Evolutionary conservation across 768 basidiomycete genomes (phyloP).

Genomic region (Suillus decipiens): DNA sequence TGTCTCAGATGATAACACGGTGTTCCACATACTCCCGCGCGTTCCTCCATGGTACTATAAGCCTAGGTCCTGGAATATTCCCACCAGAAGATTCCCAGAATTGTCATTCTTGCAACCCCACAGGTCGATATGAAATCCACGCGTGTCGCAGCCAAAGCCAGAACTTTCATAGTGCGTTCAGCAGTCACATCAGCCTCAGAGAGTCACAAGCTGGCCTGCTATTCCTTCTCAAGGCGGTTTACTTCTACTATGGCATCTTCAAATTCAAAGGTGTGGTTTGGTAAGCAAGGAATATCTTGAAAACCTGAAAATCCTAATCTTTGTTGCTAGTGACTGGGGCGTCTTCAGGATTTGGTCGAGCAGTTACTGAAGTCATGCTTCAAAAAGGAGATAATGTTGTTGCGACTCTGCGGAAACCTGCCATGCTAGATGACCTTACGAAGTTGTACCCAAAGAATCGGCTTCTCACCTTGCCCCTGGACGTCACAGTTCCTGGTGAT

Average conservation of each 20-base stretch:
- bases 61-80: background rate
- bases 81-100: background rate
- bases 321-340: slow-evolving; percentile 40
- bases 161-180: background rate
- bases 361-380: slow-evolving; percentile 36
- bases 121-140: background rate
- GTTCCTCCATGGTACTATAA: background rate
- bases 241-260: background rate
- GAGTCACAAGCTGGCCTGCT: background rate
- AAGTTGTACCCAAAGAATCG: slow-evolving; percentile 28
- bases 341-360: slow-evolving; percentile 40
- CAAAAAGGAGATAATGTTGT: slow-evolving; percentile 41
- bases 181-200: background rate
- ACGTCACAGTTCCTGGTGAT: slow-evolving; percentile 37
- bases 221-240: background rate
- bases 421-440: slow-evolving; percentile 31
- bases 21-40: background rate
- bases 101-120: background rate
- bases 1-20: background rate
- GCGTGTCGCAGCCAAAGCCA: background rate
- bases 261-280: slow-evolving; percentile 24
- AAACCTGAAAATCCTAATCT: too few species aligned
- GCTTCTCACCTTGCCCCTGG: slow-evolving; percentile 41
- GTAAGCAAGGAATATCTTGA: slow-evolving; percentile 13
- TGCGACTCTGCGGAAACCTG: slow-evolving; percentile 44